Evolutionary conservation across 257 asterid genomes (phyloP).

Genomic region (Scutellaria barbata): DNA sequence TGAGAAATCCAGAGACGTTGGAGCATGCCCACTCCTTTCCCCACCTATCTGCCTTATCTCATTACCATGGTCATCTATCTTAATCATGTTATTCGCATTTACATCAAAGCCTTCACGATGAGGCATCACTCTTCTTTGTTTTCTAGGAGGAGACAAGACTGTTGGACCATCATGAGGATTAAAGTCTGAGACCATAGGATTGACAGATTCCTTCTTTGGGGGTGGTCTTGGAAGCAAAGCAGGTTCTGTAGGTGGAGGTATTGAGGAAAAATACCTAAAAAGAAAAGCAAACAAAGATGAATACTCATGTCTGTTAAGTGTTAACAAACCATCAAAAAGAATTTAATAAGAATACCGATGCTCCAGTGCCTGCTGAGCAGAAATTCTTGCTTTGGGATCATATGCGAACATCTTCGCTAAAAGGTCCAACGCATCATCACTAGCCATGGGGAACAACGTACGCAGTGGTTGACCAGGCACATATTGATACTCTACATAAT

Average conservation of each 20-base stretch:
- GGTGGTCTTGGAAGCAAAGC: constrained; percentile 93
- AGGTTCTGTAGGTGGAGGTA: constrained; percentile 91
- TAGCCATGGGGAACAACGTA: constrained; percentile 89
- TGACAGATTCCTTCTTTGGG: constrained; percentile 67
- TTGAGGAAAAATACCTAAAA: constrained; percentile 80
- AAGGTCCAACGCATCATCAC: constrained; percentile 90
- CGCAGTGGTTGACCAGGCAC: constrained; percentile 66
- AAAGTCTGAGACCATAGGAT: constrained; percentile 60
- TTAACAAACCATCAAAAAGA: constrained; percentile 20
- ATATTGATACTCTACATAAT: constrained; percentile 80
- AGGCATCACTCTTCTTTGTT: constrained; percentile 93
- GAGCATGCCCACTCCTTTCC: constrained; percentile 75
- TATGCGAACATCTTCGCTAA: constrained; percentile 84
- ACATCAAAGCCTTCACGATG: constrained; percentile 77
- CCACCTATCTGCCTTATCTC: constrained; percentile 63
- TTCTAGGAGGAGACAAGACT: constrained; percentile 94
- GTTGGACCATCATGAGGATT: constrained; percentile 76
- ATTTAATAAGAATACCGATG: constrained; percentile 64
- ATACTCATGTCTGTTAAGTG: constrained; percentile 24
- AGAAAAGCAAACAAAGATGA: constrained; percentile 23
- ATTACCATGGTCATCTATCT: constrained; percentile 61
- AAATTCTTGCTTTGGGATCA: constrained; percentile 90
- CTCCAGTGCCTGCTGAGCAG: constrained; percentile 94
- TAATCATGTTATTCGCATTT: constrained; percentile 51
- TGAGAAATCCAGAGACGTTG: constrained; percentile 93